These are phyloP conservation scores for Hymenoscyphus albidus DNA, from an alignment of 2,329 filamentous ascomycete species.

Conservation along the genomic window DNA sequence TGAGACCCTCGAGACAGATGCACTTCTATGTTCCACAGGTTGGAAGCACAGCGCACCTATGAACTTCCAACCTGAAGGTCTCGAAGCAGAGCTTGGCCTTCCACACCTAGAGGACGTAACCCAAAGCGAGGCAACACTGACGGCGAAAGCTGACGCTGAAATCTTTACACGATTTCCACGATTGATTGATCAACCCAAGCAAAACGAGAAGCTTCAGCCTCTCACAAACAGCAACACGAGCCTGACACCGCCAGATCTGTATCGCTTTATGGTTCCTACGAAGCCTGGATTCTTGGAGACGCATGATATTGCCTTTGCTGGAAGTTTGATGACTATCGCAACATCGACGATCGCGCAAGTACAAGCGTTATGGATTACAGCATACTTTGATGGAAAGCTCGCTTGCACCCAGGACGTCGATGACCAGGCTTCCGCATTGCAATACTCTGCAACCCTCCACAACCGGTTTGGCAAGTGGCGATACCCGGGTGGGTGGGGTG, in stretches of 20 bases:
- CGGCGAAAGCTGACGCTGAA: conserved; percentile 41
- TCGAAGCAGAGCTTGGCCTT: conserved; percentile 46
- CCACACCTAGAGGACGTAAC: conserved; percentile 41
- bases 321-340: conserved; percentile 42
- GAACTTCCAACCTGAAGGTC: conserved; percentile 47
- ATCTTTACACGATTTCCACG: conserved; percentile 52
- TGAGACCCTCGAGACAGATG: conserved; percentile 45
- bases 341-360: conserved; percentile 42
- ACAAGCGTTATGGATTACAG: conserved; percentile 60
- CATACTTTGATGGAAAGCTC: conserved; percentile 55
- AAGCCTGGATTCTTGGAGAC: conserved; percentile 37
- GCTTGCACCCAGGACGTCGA: neutral
- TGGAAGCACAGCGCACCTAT: conserved; percentile 54
- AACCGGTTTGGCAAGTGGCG: conserved; percentile 67
- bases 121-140: neutral
- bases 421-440: conserved; percentile 35
- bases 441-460: conserved; percentile 57
- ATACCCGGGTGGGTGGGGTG: conserved; percentile 63
- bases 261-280: conserved; percentile 46
- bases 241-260: conserved; percentile 31
- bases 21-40: conserved; percentile 54
- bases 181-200: conserved; percentile 48
- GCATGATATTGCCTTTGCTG: conserved; percentile 45
- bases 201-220: conserved; percentile 44
- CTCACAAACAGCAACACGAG: conserved; percentile 33